phyloP scores from a whole-genome alignment of 306 rosid genomes.

The Quillaja saponaria region DNA sequence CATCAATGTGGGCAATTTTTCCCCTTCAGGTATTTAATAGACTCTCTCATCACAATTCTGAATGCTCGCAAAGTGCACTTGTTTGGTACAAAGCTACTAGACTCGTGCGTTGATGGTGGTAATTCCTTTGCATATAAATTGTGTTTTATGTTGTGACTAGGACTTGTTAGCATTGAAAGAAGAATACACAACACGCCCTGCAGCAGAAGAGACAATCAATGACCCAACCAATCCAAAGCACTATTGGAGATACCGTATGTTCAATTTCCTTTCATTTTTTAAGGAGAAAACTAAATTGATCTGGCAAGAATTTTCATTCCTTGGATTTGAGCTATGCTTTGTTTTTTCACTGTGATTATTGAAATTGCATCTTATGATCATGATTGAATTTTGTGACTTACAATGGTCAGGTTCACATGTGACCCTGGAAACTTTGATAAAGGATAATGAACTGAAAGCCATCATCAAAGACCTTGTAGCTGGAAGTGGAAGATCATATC shows the following conservation, averaged over 20 bases:
- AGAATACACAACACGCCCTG: slow-evolving; percentile 77
- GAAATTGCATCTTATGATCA: background rate
- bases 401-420: slow-evolving; percentile 71
- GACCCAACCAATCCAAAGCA: slow-evolving; percentile 98
- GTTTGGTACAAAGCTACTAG: background rate
- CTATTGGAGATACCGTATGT: slow-evolving; percentile 93
- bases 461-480: slow-evolving; percentile 61
- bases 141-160: slow-evolving; percentile 40
- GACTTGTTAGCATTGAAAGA: slow-evolving; percentile 87
- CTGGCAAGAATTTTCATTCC: too few relatives aligned
- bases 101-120: background rate
- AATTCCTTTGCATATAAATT: slow-evolving; percentile 16
- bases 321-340: background rate
- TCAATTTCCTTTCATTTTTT: slow-evolving; percentile 3
- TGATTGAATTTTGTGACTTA: slow-evolving; percentile 19
- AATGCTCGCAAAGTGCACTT: slow-evolving; percentile 1
- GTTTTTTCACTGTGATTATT: background rate
- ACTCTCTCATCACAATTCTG: background rate
- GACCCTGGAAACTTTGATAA: slow-evolving; percentile 68
- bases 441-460: slow-evolving; percentile 64
- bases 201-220: slow-evolving; percentile 85
- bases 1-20: slow-evolving; percentile 99
- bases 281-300: background rate
- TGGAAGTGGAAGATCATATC: slow-evolving; percentile 72
- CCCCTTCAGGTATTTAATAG: slow-evolving; percentile 81